A percentile compares a stretch with the other conserved stretches of the same genome.
phyloP scores from a whole-genome alignment of 768 basidiomycete species.

The Trametes punicea region DNA sequence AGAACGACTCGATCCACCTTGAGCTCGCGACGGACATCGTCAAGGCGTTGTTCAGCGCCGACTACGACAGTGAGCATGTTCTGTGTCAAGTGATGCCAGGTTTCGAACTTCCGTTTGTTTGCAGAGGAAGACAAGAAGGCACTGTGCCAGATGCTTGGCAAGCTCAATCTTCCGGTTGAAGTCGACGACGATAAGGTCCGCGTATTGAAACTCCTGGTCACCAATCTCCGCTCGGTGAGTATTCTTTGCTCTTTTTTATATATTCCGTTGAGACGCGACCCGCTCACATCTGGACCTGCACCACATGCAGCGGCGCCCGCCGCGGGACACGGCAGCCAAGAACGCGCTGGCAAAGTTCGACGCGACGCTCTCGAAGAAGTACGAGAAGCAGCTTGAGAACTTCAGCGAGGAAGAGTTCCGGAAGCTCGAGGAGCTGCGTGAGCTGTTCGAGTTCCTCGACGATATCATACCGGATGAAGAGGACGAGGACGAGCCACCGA shows the following conservation, averaged over 20 bases:
- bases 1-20: constrained; percentile 46
- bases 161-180: constrained; percentile 63
- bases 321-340: constrained; percentile 54
- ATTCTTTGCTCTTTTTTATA: background rate
- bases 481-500: constrained; percentile 41
- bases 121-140: constrained; percentile 49
- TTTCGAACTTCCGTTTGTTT: no score
- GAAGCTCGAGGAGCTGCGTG: constrained; percentile 57
- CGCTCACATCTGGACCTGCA: constrained; percentile 1
- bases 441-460: constrained; percentile 69
- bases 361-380: constrained; percentile 61
- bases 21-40: constrained; percentile 55
- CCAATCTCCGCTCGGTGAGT: constrained; percentile 55
- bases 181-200: constrained; percentile 69
- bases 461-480: constrained; percentile 68
- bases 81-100: no score
- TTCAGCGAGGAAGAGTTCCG: constrained; percentile 72
- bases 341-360: constrained; percentile 77
- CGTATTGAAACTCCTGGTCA: constrained; percentile 56
- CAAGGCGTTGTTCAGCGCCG: constrained; percentile 44
- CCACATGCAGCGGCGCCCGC: constrained; percentile 48
- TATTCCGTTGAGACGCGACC: background rate
- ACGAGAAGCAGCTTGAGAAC: constrained; percentile 62
- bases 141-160: constrained; percentile 44
- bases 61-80: constrained; percentile 46